Evolutionary conservation across 345 rosid genomes (phyloP).

Genomic region (Erucastrum elatum): DNA sequence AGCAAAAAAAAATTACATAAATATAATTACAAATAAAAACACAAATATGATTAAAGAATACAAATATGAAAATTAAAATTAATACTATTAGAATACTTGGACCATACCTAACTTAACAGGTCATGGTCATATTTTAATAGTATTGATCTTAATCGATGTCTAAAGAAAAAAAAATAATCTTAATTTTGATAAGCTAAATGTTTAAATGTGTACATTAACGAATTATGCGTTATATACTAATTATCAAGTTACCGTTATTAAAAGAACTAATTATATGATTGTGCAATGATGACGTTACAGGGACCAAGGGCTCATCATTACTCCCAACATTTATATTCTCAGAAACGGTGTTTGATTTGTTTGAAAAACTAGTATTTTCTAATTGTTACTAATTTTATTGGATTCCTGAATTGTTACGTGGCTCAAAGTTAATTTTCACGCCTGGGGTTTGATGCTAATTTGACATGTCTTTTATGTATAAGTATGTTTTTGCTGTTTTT

Average conservation of each 20-base stretch:
- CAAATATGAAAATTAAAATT: too few species aligned
- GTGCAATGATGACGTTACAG: constrained; percentile 19
- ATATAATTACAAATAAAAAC: too few species aligned
- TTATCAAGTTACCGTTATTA: neutral
- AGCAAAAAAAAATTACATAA: too few species aligned
- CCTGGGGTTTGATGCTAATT: constrained; percentile 7
- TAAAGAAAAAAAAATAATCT: too few species aligned
- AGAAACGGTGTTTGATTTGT: constrained; percentile 7
- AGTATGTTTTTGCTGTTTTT: neutral
- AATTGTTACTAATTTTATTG: neutral
- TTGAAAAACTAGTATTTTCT: neutral
- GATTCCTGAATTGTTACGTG: constrained; percentile 16
- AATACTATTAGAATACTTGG: too few species aligned
- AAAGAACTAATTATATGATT: constrained; percentile 6
- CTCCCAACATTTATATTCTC: neutral
- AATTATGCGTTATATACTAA: neutral
- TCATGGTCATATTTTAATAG: too few species aligned
- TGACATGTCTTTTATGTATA: neutral
- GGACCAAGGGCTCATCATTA: constrained; percentile 20
- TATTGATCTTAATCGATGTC: too few species aligned
- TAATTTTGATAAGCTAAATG: too few species aligned
- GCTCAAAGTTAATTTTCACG: constrained; percentile 8
- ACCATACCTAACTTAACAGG: too few species aligned
- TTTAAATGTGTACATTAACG: neutral
- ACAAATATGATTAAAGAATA: too few species aligned